Evolutionary conservation across 768 basidiomycete genomes (phyloP).

Genomic region (Mycena crocata): DNA sequence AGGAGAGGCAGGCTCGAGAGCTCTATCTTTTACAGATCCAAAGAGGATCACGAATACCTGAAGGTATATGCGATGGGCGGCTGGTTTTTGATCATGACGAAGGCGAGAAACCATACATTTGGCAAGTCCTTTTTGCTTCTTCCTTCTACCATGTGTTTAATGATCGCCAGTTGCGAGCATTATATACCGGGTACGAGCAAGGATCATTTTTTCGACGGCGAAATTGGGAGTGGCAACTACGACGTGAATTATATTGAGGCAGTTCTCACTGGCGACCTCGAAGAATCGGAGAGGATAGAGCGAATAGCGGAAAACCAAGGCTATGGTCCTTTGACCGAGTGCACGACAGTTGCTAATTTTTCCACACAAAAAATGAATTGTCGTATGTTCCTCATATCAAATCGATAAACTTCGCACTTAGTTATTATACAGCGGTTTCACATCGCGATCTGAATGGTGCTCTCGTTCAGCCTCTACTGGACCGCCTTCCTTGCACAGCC

Average conservation of each 20-base stretch:
- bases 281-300: constrained; percentile 7
- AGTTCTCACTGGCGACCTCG: constrained; percentile 5
- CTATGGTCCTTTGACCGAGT: constrained; percentile 15
- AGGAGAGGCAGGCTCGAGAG: background rate
- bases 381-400: background rate
- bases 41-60: background rate
- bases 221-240: constrained; percentile 5
- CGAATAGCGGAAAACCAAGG: background rate
- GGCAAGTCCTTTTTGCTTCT: background rate
- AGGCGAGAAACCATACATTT: background rate
- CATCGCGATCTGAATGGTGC: background rate
- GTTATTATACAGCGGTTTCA: background rate
- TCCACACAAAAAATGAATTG: background rate
- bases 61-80: constrained; percentile 5
- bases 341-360: constrained; percentile 17
- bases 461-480: constrained; percentile 20
- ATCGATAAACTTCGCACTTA: background rate
- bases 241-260: constrained; percentile 22
- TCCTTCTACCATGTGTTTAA: too few relatives aligned
- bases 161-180: constrained; percentile 7
- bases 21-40: background rate
- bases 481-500: constrained; percentile 10
- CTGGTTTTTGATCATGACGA: constrained; percentile 10
- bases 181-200: background rate
- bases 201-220: constrained; percentile 8